These are phyloP conservation scores for Rhizophagus sp. DNA, from an alignment of 192 early-diverging fungal genomes.

Conservation along the genomic window DNA sequence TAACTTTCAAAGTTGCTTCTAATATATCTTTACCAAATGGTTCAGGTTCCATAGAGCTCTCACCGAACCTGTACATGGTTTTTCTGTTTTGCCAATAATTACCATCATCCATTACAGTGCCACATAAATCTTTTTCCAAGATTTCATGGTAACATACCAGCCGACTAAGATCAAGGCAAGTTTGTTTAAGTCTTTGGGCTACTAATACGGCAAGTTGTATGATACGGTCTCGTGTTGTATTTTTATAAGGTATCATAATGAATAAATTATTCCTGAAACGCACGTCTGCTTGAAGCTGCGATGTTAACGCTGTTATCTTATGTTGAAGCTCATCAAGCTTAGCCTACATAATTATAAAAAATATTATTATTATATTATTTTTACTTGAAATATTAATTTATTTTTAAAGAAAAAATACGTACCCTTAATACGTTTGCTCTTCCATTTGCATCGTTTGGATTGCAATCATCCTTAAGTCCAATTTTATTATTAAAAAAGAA, in stretches of 20 bases:
- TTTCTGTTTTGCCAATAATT: slow-evolving; percentile 27
- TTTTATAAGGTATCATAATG: slow-evolving; percentile 66
- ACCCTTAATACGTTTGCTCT: slow-evolving; percentile 19
- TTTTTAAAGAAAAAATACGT: too few relatives aligned
- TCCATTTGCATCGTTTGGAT: not conserved
- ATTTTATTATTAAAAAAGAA: slow-evolving; percentile 32
- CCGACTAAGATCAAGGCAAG: slow-evolving; percentile 61
- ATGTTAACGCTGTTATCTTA: slow-evolving; percentile 24
- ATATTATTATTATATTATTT: not conserved
- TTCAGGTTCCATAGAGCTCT: not conserved
- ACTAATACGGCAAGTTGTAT: slow-evolving; percentile 56
- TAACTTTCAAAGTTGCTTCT: not conserved
- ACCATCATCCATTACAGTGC: slow-evolving; percentile 26
- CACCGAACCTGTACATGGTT: slow-evolving; percentile 16
- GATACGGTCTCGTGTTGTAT: slow-evolving; percentile 62
- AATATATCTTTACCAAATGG: not conserved
- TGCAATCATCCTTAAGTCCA: not conserved
- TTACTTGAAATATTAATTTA: not conserved
- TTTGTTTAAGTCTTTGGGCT: slow-evolving; percentile 53
- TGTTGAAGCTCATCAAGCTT: slow-evolving; percentile 21
- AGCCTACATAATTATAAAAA: not conserved
- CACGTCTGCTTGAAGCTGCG: slow-evolving; percentile 52
- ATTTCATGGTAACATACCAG: slow-evolving; percentile 74
- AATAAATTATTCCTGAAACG: slow-evolving; percentile 66
- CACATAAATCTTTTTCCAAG: slow-evolving; percentile 49